Evolutionary conservation across 2,329 filamentous ascomycete genomes (phyloP).

Genomic region (Pseudonectria buxi): DNA sequence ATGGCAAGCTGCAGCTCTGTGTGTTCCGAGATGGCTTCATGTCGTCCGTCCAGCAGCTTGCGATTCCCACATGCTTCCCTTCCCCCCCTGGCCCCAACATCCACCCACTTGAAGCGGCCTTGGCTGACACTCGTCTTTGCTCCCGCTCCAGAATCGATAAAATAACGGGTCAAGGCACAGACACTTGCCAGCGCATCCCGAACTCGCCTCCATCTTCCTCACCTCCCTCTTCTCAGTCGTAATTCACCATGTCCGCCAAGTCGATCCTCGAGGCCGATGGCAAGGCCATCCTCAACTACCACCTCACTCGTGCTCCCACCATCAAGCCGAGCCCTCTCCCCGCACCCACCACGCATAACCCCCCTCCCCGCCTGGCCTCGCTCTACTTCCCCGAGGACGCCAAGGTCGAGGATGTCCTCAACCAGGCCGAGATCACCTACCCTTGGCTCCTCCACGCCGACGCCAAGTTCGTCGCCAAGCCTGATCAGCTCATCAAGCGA

Average conservation of each 20-base stretch:
- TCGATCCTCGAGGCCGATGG: slow-evolving; percentile 98
- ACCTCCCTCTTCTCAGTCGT: slow-evolving; percentile 16
- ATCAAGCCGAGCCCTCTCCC: slow-evolving; percentile 98
- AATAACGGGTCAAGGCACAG: slow-evolving; percentile 16
- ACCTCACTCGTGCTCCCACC: slow-evolving; percentile 92
- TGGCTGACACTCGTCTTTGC: neutral
- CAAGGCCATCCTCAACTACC: slow-evolving; percentile 99
- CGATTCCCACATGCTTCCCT: neutral
- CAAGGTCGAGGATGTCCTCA: slow-evolving; percentile 73
- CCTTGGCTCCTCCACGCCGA: slow-evolving; percentile 83
- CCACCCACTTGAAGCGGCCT: too few relatives aligned
- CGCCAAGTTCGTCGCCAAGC: slow-evolving; percentile 96
- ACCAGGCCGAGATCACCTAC: slow-evolving; percentile 94
- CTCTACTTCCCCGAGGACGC: slow-evolving; percentile 89
- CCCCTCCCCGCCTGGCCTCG: slow-evolving; percentile 82
- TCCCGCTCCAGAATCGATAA: slow-evolving; percentile 17
- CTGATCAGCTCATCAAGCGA: slow-evolving; percentile 99
- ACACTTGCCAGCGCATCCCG: slow-evolving; percentile 20
- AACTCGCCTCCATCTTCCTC: slow-evolving; percentile 6
- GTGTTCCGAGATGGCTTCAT: too few relatives aligned
- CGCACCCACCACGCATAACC: slow-evolving; percentile 77
- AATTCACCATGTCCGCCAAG: slow-evolving; percentile 57
- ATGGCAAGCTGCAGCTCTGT: too few relatives aligned
- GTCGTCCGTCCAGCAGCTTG: too few relatives aligned
- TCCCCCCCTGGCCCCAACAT: too few relatives aligned